A percentile compares a stretch with the other conserved stretches of the same genome.
These are phyloP conservation scores for Aspergillus oerlinghausenensis DNA, from an alignment of 2,329 filamentous ascomycete species.

Conservation along the genomic window DNA sequence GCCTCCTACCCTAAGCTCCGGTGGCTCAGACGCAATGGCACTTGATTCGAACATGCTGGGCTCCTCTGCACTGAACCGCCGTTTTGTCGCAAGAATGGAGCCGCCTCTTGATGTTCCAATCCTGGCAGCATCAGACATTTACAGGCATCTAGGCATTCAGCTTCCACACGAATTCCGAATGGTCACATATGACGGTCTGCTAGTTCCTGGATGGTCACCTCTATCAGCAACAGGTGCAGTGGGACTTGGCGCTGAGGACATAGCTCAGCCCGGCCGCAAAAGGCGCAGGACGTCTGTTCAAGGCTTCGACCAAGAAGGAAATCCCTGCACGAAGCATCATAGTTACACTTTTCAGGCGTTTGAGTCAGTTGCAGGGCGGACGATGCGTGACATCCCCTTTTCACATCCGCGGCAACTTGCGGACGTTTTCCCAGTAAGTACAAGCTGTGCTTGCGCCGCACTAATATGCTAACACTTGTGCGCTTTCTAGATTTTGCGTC, in stretches of 20 bases:
- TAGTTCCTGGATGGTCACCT: constrained; percentile 30
- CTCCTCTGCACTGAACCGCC: constrained; percentile 37
- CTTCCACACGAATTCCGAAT: constrained; percentile 39
- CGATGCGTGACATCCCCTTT: constrained; percentile 40
- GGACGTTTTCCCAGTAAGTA: constrained; percentile 35
- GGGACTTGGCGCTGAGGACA: constrained; percentile 22
- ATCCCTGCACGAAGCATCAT: constrained; percentile 30
- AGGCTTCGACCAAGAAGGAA: constrained; percentile 26
- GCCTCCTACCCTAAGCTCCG: constrained; percentile 31
- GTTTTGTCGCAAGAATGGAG: constrained; percentile 41
- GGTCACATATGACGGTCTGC: constrained; percentile 35
- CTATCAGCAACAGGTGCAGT: constrained; percentile 18
- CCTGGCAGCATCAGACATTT: constrained; percentile 38
- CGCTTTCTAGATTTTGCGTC: constrained; percentile 35
- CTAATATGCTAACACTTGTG: neutral
- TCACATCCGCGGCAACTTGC: constrained; percentile 43
- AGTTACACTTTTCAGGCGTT: constrained; percentile 42
- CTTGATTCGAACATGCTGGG: constrained; percentile 35
- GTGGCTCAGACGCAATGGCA: constrained; percentile 32
- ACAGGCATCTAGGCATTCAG: constrained; percentile 36
- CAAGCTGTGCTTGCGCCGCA: neutral
- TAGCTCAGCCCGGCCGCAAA: constrained; percentile 25
- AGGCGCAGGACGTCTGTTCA: constrained; percentile 31
- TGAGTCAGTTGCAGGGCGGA: constrained; percentile 37
- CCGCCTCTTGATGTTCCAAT: constrained; percentile 41